Evolutionary conservation across 1,284 basidiomycete genomes (phyloP), one percentile per base, ranked within the genome.

Genomic region (Boletus nobilissimus): DNA sequence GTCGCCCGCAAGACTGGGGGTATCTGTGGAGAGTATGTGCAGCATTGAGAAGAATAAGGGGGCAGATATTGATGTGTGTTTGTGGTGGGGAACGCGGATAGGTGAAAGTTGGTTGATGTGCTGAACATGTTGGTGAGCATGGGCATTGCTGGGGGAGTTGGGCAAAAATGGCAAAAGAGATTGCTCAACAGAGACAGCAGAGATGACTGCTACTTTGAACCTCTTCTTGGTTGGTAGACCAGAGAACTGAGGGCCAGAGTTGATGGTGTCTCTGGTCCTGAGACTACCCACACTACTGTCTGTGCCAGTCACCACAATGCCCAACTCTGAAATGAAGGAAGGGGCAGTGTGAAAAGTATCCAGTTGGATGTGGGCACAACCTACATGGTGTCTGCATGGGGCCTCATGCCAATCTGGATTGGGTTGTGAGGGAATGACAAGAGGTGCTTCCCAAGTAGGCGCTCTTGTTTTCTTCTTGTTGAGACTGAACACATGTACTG

Each of bases 341-440:
- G 79, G 80, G 0, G 65, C 39, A 19, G 70, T 48, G 14, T 77
- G 83, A 10, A 77, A 70, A 38, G 60, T 16, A 29, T 67, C 40
- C 14, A 78, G 34, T 16, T 80, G 81, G 26, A 75, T 18, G 0
- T 83, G 80, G 26, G 83, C 54, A 24, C 81, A 85, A 40, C 74
- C 79, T 16, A 84, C 82, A 34, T 87, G 85, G 24, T 89, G 86
- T 86, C 90, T 92, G 67, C 92, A 89, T 22, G 95, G 95, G 18
- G 93, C 86, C 75, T 93, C 93, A 66, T 95, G 89, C 97, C 97
- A 99, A 84, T 98, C 97, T 51, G 92, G 91, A 83, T 98, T 97
- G 79, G 96, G 89, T 63, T 95, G 88, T 0, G 96, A 89, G 9
- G 96, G 93, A 70, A 99, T 98, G 46, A 97, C 92, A 22, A 98